Percentiles rank a stretch among this genome's conserved stretches.
Evolutionary conservation across 192 early-diverging fungal genomes (phyloP).

Genomic region (Dimargaris cristalligena): DNA sequence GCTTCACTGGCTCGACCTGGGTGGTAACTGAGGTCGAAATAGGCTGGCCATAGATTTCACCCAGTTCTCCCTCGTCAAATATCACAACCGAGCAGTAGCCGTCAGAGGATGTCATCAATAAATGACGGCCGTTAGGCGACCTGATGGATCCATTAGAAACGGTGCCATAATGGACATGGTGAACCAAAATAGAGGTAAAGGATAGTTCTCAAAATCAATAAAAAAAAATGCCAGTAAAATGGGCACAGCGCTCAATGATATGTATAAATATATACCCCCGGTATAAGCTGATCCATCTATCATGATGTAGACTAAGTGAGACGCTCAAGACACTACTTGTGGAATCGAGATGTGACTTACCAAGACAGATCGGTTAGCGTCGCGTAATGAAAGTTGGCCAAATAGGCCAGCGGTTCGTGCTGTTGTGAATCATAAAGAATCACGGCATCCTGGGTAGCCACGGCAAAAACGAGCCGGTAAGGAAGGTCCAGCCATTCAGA

Average conservation of each 20-base stretch:
- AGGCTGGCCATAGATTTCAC: not conserved
- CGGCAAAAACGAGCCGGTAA: constrained; percentile 70
- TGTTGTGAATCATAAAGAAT: constrained; percentile 78
- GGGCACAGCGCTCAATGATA: too few species aligned
- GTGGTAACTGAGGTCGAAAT: not conserved
- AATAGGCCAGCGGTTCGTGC: constrained; percentile 40
- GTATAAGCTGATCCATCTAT: too few species aligned
- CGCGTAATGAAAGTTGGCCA: constrained; percentile 74
- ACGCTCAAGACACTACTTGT: too few species aligned
- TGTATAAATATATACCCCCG: too few species aligned
- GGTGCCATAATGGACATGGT: too few species aligned
- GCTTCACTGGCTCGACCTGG: not conserved
- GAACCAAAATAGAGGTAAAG: too few species aligned
- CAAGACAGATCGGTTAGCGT: constrained; percentile 79
- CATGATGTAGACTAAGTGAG: too few species aligned
- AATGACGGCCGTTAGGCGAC: constrained; percentile 1
- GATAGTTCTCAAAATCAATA: too few species aligned
- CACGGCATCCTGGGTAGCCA: constrained; percentile 69
- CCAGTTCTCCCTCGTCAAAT: constrained; percentile 3
- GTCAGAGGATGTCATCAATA: constrained; percentile 8
- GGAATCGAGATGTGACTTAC: too few species aligned
- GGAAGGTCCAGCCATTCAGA: constrained; percentile 19
- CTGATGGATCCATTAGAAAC: too few species aligned
- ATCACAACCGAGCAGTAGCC: constrained; percentile 3
- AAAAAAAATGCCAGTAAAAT: too few species aligned